Base-by-base conservation (phyloP, 805 yeast genomes). In the Cyberlindnera petersonii region DNA sequence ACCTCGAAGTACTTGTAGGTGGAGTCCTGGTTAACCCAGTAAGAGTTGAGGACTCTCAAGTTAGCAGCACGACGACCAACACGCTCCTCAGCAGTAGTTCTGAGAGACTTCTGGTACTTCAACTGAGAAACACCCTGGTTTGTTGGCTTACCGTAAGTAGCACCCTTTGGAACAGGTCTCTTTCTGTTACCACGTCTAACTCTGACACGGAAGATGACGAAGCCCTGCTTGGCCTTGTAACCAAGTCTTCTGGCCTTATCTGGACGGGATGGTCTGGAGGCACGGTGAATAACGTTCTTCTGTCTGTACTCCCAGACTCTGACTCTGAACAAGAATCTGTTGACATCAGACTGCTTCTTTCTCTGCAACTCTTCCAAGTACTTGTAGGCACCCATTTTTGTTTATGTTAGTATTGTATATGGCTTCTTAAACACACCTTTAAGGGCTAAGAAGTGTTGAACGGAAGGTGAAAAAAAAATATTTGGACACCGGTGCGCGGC, bases 231-330 rank as follows among this genome's bases (percentile, higher is more conserved):
- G 75, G 98, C 98, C 85, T 93, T 93, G 96, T 93, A 93, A 62
- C 98, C 98, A 67, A 93, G 84, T 75, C 95, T 87, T 83, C 98
- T 91, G 66, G 98, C 98, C 93, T 93, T 93, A 77, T 93, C 98
- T 74, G 98, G 98, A 77, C 98, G 89, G 60, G 97, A 84, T 65
- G 98, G 98, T 74, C 91, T 87, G 46, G 94, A 62, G 60, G 97
- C 97, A 74, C 98, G 85, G 96, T 93, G 98, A 74, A 93, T 84
- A 60, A 89, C 98, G 66, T 78, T 82, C 80, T 83, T 82, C 79
- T 93, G 98, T 80, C 98, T 89, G 95, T 88, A 93, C 77, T 93
- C 98, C 98, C 98, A 93, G 79, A 96, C 93, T 86, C 98, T 87
- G 82, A 93, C 96, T 75, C 98, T 85, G 77, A 85, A 86, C 68